Percentiles rank a stretch among this genome's conserved stretches.
These are phyloP conservation scores for Poa pratensis DNA, from an alignment of 176 grass and related monocot species.

Conservation along the genomic window DNA sequence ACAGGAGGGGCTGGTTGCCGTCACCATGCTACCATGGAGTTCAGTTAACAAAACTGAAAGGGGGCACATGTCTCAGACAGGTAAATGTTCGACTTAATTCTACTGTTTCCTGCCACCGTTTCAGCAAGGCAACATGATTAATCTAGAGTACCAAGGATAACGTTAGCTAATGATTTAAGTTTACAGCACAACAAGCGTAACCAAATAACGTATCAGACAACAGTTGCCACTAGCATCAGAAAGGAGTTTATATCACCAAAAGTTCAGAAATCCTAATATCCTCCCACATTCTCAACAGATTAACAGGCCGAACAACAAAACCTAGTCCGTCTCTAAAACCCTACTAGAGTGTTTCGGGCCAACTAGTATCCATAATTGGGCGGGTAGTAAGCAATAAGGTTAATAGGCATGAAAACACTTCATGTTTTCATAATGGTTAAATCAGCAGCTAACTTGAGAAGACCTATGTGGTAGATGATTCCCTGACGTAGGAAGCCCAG, in stretches of 20 bases:
- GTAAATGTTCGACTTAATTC: too few species aligned
- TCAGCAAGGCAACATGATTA: background rate
- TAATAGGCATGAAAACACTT: constrained; percentile 22
- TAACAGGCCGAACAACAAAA: constrained; percentile 40
- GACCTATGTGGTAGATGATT: constrained; percentile 61
- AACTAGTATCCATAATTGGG: constrained; percentile 72
- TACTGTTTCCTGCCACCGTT: too few species aligned
- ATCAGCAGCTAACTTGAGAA: constrained; percentile 65
- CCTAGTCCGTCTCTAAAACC: background rate
- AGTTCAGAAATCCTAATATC: constrained; percentile 23
- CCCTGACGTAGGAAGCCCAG: constrained; percentile 45
- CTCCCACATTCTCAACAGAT: constrained; percentile 27
- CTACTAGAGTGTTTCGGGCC: background rate
- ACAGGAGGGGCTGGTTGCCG: too few species aligned
- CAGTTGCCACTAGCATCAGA: background rate
- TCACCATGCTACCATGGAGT: too few species aligned
- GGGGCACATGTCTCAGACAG: too few species aligned
- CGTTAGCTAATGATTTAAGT: too few species aligned
- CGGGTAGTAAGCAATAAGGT: constrained; percentile 42
- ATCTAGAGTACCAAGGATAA: background rate
- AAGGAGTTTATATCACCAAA: constrained; percentile 47
- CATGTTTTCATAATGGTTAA: constrained; percentile 4
- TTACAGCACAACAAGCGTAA: background rate
- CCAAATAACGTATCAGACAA: background rate
- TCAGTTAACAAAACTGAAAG: too few species aligned